Evolutionary conservation across 345 rosid genomes (phyloP), one percentile per base, ranked within the genome.

Genomic region (Jatropha curcas): DNA sequence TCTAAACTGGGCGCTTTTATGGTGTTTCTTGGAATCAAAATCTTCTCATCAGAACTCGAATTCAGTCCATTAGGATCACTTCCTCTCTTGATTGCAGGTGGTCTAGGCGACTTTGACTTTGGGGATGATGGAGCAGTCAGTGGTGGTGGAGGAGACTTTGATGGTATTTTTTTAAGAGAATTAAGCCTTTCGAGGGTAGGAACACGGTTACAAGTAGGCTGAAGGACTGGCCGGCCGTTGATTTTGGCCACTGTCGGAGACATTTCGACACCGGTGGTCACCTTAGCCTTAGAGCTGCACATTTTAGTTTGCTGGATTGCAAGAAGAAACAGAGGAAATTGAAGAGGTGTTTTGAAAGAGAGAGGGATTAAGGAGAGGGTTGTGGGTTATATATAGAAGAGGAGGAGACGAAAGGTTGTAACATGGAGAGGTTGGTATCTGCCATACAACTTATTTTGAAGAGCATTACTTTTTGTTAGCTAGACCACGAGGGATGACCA

Each of bases 181-280:
- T 75, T 77, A 16, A 75, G 83, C 35, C 79, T 68, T 30, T 80
- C 77, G 28, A 73, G 30, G 52, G 63, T 76, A 39, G 83, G 74
- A 53, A 80, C 84, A 64, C 80, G 83, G 37, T 86, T 87, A 63
- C 84, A 85, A 48, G 86, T 84, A 10, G 88, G 90, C 30, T 86
- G 92, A 74, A 88, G 90, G 34, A 88, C 92, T 0, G 88, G 87
- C 10, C 90, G 80, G 72, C 89, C 92, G 48, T 86, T 84, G 76
- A 88, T 84, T 67, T 75, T 81, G 35, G 87, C 72, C 34, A 74
- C 70, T 31, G 66, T 53, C 2, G 76, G 72, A 2, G 78, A 55
- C 0, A 43, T 41, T 14, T 85, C 82, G 48, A 79, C 35, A 45
- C 81, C 82, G 60, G 74, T 57, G 74, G 83, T 68, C 43, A 72